A percentile compares a stretch with the other conserved stretches of the same genome.
phyloP scores from a whole-genome alignment of 192 early-diverging fungal genomes.

The Linnemannia hyalina region DNA sequence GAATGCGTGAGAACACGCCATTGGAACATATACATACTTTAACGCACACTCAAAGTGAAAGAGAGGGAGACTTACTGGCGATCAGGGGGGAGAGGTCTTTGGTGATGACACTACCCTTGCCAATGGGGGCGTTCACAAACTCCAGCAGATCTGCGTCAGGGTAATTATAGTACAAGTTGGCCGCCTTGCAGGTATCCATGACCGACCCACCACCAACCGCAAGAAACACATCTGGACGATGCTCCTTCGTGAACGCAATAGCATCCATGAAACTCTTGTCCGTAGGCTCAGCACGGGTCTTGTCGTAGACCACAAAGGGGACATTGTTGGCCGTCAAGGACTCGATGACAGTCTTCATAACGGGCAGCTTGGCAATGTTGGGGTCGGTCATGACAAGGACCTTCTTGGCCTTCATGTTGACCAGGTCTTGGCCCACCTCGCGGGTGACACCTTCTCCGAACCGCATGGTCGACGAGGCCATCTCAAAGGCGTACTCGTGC shows the following conservation, averaged over 20 bases:
- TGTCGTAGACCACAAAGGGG: slow-evolving; percentile 79
- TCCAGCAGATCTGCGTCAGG: slow-evolving; percentile 88
- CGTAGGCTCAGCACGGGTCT: slow-evolving; percentile 87
- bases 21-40: neutral
- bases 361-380: slow-evolving; percentile 79
- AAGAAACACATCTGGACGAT: slow-evolving; percentile 86
- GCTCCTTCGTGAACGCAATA: slow-evolving; percentile 80
- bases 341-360: slow-evolving; percentile 80
- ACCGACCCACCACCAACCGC: slow-evolving; percentile 94
- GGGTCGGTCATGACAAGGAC: slow-evolving; percentile 89
- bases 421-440: slow-evolving; percentile 89
- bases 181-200: slow-evolving; percentile 93
- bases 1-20: neutral
- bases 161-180: slow-evolving; percentile 87
- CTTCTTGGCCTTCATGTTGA: slow-evolving; percentile 83
- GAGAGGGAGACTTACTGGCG: slow-evolving; percentile 61
- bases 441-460: slow-evolving; percentile 86
- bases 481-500: slow-evolving; percentile 83
- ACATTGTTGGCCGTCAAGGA: slow-evolving; percentile 80
- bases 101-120: slow-evolving; percentile 82
- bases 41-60: neutral
- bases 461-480: slow-evolving; percentile 91
- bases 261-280: slow-evolving; percentile 86
- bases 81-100: slow-evolving; percentile 85
- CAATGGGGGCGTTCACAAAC: slow-evolving; percentile 95